Base-by-base conservation (phyloP, 805 yeast species). In the Pichia kluyveri region DNA sequence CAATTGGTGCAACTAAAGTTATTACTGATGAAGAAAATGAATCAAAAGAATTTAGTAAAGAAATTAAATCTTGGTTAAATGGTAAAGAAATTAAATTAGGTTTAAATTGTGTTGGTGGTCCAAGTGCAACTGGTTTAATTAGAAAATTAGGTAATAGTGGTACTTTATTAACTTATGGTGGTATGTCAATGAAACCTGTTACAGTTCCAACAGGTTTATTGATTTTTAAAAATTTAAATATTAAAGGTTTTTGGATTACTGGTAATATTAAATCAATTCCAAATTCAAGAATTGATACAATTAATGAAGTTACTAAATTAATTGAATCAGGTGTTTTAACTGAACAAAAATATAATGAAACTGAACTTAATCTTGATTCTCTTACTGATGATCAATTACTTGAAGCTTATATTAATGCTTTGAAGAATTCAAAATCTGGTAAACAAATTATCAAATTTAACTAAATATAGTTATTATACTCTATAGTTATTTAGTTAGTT, bases 181-280 rank as follows among this genome's bases (percentile, higher is more conserved):
- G 96, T 38, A 93, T 93, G 99, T 87, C 97, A 4, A 81, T 83
- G 72, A 90, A 87, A 68, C 99, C 99, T 2, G 95, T 93, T 11
- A 76, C 79, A n/a, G 67, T 93, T 48, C 96, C 98, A 38, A 88
- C 96, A 1, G 79, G 95, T 0, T 69, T 86, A 51, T 86, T 86
- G 61, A 90, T 93, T 54, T 93, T 93, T 73, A 93, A 91, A 66
- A 85, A 90, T 60, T 67, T 93, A 48, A 80, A 84, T 7, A 80
- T 89, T 46, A 77, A 81, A 30, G 99, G 99, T 0, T 93, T 86
- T 69, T 93, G 99, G 99, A 81, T 89, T 49, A 85, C 96, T 12
- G 79, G 71, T 41, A 80, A 80, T 69, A 71, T 77, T 44, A 73
- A 75, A 50, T 64, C 69, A 46, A 67, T 83, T 56, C 91, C 93